Evolutionary conservation across 805 yeast species (phyloP), one percentile per base, ranked within the genome.

Genomic region (Saturnispora halmiae): DNA sequence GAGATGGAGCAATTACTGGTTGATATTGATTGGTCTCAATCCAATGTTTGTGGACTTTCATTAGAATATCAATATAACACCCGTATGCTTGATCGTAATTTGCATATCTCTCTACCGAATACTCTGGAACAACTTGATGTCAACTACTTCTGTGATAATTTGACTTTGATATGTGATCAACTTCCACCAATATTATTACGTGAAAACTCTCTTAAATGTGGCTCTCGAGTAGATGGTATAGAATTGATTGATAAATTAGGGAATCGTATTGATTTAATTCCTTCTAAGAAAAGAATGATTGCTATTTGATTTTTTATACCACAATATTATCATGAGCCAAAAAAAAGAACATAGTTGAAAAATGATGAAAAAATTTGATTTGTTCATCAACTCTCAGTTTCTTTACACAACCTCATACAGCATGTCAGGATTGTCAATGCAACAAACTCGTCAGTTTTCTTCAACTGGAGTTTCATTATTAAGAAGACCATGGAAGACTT

Each of bases 401-500:
- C n/a, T n/a, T n/a, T n/a, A n/a, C n/a, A n/a, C n/a, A 3, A 6
- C 13, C 11, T 11, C 18, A 38, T 4, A 22, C 4, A 14, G 4
- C 8, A 21, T 18, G 27, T 8, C n/a, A 6, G 14, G 11, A 20
- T 14, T 9, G 8, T 21, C 14, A 21, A 9, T 25, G 11, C 20
- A 19, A 5, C 40, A 38, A 14, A 21, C 39, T 5, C 41, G 49
- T 30, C 15, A 27, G 3, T 46, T 46, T 31, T 46, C 45, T 14
- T 21, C 39, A 1, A 38, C 51, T 10, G 31, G 50, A 4, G 26
- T 49, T 4, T 31, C 71, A 19, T 66, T 65, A 38, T 72, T 88
- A 43, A 75, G 81, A 46, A 74, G 94, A 50, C 96, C 96, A 31
- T 87, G 96, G 96, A 82, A 83, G 54, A 81, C 80, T 29, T 82